Percentiles rank a stretch among this genome's conserved stretches.
Evolutionary conservation across 306 rosid species (phyloP).

Genomic region (Geum urbanum): DNA sequence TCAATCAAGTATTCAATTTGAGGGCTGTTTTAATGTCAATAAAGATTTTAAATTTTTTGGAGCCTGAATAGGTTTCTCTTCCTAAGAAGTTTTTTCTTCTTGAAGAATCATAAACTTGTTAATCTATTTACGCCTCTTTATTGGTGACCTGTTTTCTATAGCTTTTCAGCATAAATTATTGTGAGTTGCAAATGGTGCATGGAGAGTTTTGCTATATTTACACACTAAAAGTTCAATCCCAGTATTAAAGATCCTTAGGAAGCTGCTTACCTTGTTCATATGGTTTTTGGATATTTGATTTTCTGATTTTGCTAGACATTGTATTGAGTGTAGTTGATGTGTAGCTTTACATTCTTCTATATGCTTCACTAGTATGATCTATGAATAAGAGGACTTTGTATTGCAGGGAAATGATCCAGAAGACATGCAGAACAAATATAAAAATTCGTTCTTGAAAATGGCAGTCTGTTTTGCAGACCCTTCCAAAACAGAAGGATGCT

Average conservation of each 20-base stretch:
- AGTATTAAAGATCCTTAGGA: background rate
- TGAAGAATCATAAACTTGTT: conserved; percentile 2
- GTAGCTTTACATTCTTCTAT: conserved; percentile 17
- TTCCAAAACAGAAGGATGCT: conserved; percentile 65
- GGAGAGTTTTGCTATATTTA: background rate
- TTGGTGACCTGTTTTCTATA: conserved; percentile 2
- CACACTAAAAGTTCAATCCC: background rate
- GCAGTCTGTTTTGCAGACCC: conserved; percentile 72
- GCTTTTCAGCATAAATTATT: conserved; percentile 1
- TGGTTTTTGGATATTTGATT: background rate
- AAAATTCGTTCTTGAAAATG: conserved; percentile 48
- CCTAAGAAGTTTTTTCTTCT: background rate
- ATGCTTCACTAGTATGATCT: conserved; percentile 18
- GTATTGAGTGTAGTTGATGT: background rate
- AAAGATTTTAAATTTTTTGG: background rate
- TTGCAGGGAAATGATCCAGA: conserved; percentile 66
- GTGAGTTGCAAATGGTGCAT: background rate
- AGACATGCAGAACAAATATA: conserved; percentile 52
- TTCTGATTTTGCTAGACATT: background rate
- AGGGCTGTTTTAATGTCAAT: background rate
- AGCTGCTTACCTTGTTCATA: background rate
- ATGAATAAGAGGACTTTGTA: conserved; percentile 14
- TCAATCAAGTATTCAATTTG: background rate
- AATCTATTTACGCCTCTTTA: background rate
- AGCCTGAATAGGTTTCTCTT: background rate